Conservation (phyloP, 2,329 filamentous ascomycete species). For the Diaporthe ampelina region DNA sequence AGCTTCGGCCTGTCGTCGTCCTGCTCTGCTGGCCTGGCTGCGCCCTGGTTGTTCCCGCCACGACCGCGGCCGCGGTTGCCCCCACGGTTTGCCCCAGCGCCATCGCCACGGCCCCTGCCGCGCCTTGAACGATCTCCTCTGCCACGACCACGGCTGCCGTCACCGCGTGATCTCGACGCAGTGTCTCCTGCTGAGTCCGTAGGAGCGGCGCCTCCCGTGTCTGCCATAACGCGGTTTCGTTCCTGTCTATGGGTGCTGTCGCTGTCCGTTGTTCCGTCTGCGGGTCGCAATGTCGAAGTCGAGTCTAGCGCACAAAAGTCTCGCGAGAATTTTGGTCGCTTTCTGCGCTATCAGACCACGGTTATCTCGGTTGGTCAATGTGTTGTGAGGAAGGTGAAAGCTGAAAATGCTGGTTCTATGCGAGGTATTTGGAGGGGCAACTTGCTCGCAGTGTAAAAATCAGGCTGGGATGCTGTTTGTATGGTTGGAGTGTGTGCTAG, state of each 20-base stretch:
- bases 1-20: conserved; percentile 27
- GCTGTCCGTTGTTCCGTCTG: neutral
- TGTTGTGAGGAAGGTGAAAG: neutral
- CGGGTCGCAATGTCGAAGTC: neutral
- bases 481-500: neutral
- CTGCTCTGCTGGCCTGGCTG: conserved; percentile 30
- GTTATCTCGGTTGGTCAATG: neutral
- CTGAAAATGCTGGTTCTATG: conserved; percentile 10
- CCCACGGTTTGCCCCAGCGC: conserved; percentile 52
- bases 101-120: conserved; percentile 53
- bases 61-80: conserved; percentile 53
- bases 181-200: conserved; percentile 43
- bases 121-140: conserved; percentile 60
- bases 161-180: conserved; percentile 46
- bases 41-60: conserved; percentile 42
- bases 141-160: conserved; percentile 56
- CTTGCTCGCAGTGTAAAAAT: neutral
- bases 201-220: conserved; percentile 38
- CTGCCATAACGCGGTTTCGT: conserved; percentile 33
- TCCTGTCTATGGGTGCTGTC: neutral
- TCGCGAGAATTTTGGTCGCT: neutral
- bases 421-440: conserved; percentile 19
- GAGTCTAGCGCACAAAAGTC: neutral
- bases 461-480: neutral
- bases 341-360: neutral